Base-by-base conservation (phyloP, 2,329 filamentous ascomycete genomes). In the Onygena corvina region DNA sequence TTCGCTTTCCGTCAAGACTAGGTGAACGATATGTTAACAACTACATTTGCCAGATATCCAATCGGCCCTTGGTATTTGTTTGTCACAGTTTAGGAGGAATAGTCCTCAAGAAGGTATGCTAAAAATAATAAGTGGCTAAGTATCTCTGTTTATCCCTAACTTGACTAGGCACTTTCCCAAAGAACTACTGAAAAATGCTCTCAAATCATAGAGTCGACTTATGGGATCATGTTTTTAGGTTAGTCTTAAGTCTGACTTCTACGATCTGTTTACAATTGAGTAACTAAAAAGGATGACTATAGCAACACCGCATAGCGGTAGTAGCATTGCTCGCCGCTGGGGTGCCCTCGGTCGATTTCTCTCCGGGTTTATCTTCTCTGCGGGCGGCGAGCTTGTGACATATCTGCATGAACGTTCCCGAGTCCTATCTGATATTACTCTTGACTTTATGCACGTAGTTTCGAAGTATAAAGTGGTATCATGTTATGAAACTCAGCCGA, bases 31-130 rank as follows among this genome's bases (percentile, higher is more conserved):
- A n/a, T n/a, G n/a, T n/a, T n/a, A n/a, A n/a, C n/a, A n/a, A 20
- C 47, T 49, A 2, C 44, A 49, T 25, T 34, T 25, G 42, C 50
- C 56, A 60, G 50, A 59, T 57, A 20, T 54, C 53, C 30, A 34
- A 48, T 16, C 57, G 63, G 29, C 64, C 65, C 6, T 61, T 68
- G 31, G 62, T 67, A 33, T 67, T 68, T 49, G 46, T 68, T 40
- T 67, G 65, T 50, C 64, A 68, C 57, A 61, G 63, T 14, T 48
- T 68, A 36, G 65, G 66, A 7, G 65, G 65, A 2, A 50, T 67
- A n/a, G 49, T 67, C n/a, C 59, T 61, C 5, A 68, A 68, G 53
- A 57, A 60, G 47, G 64, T 68, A 60, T 42, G 59, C 42, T n/a
- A 20, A n/a, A n/a, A n/a, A n/a, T n/a, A n/a, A n/a, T n/a, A n/a